Base-by-base conservation (phyloP, 345 rosid genomes). In the Citrus inodora region DNA sequence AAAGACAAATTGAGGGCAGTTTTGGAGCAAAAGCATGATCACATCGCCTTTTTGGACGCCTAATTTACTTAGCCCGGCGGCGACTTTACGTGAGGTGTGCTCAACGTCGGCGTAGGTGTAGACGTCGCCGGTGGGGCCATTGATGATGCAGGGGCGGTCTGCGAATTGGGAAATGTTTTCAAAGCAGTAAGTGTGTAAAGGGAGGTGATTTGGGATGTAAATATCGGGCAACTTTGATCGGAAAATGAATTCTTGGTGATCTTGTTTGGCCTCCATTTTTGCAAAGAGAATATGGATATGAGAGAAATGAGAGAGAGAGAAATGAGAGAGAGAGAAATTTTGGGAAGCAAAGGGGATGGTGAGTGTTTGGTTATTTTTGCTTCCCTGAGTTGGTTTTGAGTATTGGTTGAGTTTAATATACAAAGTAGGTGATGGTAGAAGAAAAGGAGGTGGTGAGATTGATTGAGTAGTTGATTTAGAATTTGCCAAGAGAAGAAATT, bases 21-120 rank as follows among this genome's bases (percentile, higher is more conserved):
- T 90, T 11, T 82, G 92, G 64, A 92, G 88, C 78, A 90, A 64
- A 46, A 92, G 88, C 96, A 92, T 87, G 73, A 92, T 81, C 6
- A 92, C 96, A n/a, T 90, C 89, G 3, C 92, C 92, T 68, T 89
- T 84, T 60, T 76, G 72, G 75, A 92, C 60, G 53, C 91, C 94
- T 0, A 87, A 37, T 32, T 73, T 79, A 80, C 81, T 5, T 51
- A 90, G 87, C 6, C 96, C 96, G 1, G 92, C 72, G 24, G 91
- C 92, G 21, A 89, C 88, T 58, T 76, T 83, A 8, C 89, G 86
- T 9, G 91, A 67, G 17, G 82, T 81, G 79, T 87, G 89, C 28
- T 92, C 88, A 22, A 92, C 94, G 2, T 92, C 90, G 3, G 85
- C 78, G 71, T 92, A 89, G 53, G 87, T 86, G 80, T 67, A 78